Base-by-base conservation (phyloP, 257 asterid species). In the Plantago major region DNA sequence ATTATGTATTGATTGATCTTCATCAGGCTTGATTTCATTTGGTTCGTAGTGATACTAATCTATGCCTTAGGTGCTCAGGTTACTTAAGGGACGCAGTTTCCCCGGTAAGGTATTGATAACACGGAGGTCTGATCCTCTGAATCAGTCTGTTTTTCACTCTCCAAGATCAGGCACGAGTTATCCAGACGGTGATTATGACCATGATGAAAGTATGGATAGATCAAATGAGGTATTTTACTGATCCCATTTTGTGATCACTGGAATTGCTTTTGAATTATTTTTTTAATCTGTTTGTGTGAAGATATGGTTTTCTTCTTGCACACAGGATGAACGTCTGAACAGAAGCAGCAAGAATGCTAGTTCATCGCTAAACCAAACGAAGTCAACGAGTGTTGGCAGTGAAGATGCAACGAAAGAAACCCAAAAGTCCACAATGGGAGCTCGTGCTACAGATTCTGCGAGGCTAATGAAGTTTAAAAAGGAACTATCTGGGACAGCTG, bases 71-170 rank as follows among this genome's bases (percentile, higher is more conserved):
- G 15, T 60, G 42, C 46, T 51, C 79, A 91, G 98, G 69, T 80
- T 93, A 81, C 91, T 89, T 46, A 93, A 87, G 76, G 99, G 99
- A 58, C 95, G 99, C 38, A 89, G 93, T 76, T 91, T 93, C 70
- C 99, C 99, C 52, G 99, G 99, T 58, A 93, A 89, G 74, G 77
- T 93, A 73, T 76, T 89, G 68, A 87, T 87, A 64, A 81, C 95
- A 10, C 74, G 82, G 73, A 82, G 91, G 64, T 67, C 79, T 30
- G 94, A 93, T 42, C 95, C 89, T 46, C 33, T 76, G 59, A 86
- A 79, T 69, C 91, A 73, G 49, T 72, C 87, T 37, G 62, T 64
- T 63, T 42, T 84, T 69, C 76, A 55, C 28, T 81, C 97, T 70
- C 97, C 99, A 46, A 78, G 46, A 67, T 79, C 70, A 64, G 75